Base-by-base conservation (phyloP, 1,284 basidiomycete species). In the Xerocomus minutiporus region DNA sequence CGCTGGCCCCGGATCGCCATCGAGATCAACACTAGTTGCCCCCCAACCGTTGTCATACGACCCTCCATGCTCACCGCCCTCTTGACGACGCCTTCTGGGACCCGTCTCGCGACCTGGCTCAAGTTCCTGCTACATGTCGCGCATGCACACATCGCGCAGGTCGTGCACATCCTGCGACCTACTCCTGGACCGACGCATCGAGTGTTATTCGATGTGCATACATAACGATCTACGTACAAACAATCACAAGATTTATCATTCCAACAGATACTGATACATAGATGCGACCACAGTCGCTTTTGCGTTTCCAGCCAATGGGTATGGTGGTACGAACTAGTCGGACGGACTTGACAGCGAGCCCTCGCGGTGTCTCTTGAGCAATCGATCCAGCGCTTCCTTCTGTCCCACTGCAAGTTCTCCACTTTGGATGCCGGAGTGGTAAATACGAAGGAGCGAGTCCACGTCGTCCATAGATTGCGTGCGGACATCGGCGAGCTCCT, bases 391-490 rank as follows among this genome's bases (percentile, higher is more conserved):
- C 15, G 89, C 86, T 66, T 89, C 88, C 75, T 88, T 88, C 73
- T 95, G 91, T 34, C 93, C 93, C 47, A 94, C 84, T 51, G 82
- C 84, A 60, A 96, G 86, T 70, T 90, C 84, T 57, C 93, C 93
- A 44, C 84, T 86, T 68, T 88, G 83, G 67, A 94, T 92, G 36
- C 87, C 92, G 44, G 88, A 88, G 78, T 95, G 93, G 73, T 96
- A 97, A 42, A 98, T 82, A 69, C 97, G 91, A 41, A 99, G 81
- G 46, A 99, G 87, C 38, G 91, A 91, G 73, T 99, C 97, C 57
- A 99, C 97, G 69, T 99, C 96, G 70, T 99, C 96, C 90, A 99
- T 98, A 23, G 91, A 93, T 73, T 99, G 97, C 29, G 95, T 97
- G 60, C 93, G 88, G 51, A 99, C 93, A 67, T 99, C 97, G 20